A percentile compares a stretch with the other conserved stretches of the same genome.
These are phyloP conservation scores for Plasmodium berghei DNA, from an alignment of 169 alveolate genomes.

Conservation along the genomic window DNA sequence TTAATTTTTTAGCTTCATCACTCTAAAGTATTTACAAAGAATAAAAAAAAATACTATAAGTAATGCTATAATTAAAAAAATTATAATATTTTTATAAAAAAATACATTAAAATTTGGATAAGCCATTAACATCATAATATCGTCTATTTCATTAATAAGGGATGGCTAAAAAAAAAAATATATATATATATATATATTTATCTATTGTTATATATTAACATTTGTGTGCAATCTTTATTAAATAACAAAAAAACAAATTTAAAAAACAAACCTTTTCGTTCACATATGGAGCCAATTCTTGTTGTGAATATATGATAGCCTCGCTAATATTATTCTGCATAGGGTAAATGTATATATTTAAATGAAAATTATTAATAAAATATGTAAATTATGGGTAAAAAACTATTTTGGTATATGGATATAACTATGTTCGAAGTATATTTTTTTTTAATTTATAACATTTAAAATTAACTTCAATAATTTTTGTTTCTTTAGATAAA, in stretches of 20 bases:
- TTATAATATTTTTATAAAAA: neutral
- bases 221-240: too few species aligned
- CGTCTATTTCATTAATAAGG: slow-evolving; percentile 75
- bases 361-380: neutral
- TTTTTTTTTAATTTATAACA: slow-evolving; percentile 13
- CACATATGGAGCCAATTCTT: slow-evolving; percentile 71
- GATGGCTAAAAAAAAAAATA: slow-evolving; percentile 47
- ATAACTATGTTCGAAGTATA: too few species aligned
- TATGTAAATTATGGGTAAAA: neutral
- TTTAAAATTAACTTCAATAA: slow-evolving; percentile 58
- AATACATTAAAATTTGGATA: slow-evolving; percentile 63
- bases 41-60: neutral
- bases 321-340: slow-evolving; percentile 64
- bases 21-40: slow-evolving; percentile 35
- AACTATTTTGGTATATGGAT: neutral
- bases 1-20: slow-evolving; percentile 80
- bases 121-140: slow-evolving; percentile 76
- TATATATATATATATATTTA: neutral
- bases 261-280: slow-evolving; percentile 59
- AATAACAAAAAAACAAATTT: neutral
- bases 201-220: neutral
- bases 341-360: neutral
- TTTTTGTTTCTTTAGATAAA: slow-evolving; percentile 69
- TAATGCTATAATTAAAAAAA: neutral
- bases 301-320: slow-evolving; percentile 75